Base-by-base conservation (phyloP, 768 basidiomycete species). In the Mycena haematopus region DNA sequence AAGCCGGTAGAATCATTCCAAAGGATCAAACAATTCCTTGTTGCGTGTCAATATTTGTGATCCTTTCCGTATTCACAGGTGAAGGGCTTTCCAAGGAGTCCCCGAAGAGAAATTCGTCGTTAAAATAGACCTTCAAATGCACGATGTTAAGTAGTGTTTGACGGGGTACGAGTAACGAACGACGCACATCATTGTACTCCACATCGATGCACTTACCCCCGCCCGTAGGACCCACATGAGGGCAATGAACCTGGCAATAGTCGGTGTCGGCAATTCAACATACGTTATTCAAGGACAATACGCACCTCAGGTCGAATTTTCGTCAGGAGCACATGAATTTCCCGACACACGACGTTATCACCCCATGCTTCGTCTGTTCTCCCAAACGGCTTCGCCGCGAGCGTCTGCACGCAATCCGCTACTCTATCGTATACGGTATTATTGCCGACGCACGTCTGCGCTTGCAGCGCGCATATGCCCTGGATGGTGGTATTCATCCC, bases 171-270 rank as follows among this genome's bases (percentile, higher is more conserved):
- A n/a, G n/a, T n/a, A n/a, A n/a, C n/a, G 15, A 50, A 21, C 19
- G 14, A 42, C 52, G 2, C n/a, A 51, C 60, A n/a, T 53, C 59
- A 36, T 62, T 62, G 31, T 60, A 60, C 6, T 10, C 44, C 33
- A 60, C 59, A 47, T 60, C 45, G 7, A 61, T 42, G 24, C 60
- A 61, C 46, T 61, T 61, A 17, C 60, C 46, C 1, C 60, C 53
- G 11, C 59, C 59, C 0, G 59, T 54, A 6, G 59, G 59, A 8
- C 59, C 52, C 13, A 60, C 59, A 38, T 54, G 59, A 5, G 59
- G 27, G 11, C 59, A 60, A 49, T 60, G 59, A 11, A 60, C 45
- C 59, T 60, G 33, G 0, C 11, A n/a, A 25, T 15, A 6, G 11
- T 7, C 21, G 9, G 29, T 5, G 9, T 45, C 10, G n/a, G n/a